phyloP scores from a whole-genome alignment of 2,329 filamentous ascomycete genomes.

The Arthrobotrys pseudoclavata region DNA sequence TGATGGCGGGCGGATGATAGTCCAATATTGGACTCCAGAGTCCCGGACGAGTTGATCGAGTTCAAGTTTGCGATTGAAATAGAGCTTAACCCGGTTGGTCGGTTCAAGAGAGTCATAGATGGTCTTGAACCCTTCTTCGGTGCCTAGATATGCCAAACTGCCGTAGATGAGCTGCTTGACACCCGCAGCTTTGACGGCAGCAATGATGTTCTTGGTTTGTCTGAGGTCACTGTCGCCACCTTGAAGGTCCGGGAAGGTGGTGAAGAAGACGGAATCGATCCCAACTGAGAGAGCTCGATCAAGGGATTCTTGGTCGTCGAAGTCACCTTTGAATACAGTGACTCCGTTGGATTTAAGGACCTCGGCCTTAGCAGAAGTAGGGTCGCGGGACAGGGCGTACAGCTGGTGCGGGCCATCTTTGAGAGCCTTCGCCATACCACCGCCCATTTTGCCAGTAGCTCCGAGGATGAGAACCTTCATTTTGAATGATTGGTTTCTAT shows the following conservation, averaged over 20 bases:
- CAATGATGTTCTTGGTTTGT: slow-evolving; percentile 32
- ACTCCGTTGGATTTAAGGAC: slow-evolving; percentile 18
- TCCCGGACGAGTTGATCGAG: slow-evolving; percentile 29
- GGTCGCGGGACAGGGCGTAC: slow-evolving; percentile 24
- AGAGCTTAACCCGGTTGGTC: slow-evolving; percentile 23
- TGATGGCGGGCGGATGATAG: slow-evolving; percentile 21
- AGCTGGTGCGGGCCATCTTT: slow-evolving; percentile 28
- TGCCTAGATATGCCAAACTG: slow-evolving; percentile 8
- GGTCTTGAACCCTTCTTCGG: slow-evolving; percentile 18
- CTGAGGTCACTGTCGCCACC: slow-evolving; percentile 34
- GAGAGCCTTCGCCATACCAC: slow-evolving; percentile 25
- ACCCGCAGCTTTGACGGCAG: slow-evolving; percentile 2
- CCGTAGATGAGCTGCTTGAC: slow-evolving; percentile 47
- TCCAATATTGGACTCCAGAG: slow-evolving; percentile 26
- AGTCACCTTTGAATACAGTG: slow-evolving; percentile 36
- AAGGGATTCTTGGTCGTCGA: slow-evolving; percentile 33
- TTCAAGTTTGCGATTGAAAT: slow-evolving; percentile 18
- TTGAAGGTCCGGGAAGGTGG: slow-evolving; percentile 28
- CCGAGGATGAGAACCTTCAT: slow-evolving; percentile 39
- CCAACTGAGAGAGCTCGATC: slow-evolving; percentile 29
- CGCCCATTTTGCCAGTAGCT: slow-evolving; percentile 32
- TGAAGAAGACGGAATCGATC: slow-evolving; percentile 36
- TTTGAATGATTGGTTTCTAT: not conserved
- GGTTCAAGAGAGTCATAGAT: slow-evolving; percentile 15
- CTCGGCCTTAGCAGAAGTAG: slow-evolving; percentile 15